phyloP scores from a whole-genome alignment of 2,329 filamentous ascomycete species.

The Xylaria sp. region DNA sequence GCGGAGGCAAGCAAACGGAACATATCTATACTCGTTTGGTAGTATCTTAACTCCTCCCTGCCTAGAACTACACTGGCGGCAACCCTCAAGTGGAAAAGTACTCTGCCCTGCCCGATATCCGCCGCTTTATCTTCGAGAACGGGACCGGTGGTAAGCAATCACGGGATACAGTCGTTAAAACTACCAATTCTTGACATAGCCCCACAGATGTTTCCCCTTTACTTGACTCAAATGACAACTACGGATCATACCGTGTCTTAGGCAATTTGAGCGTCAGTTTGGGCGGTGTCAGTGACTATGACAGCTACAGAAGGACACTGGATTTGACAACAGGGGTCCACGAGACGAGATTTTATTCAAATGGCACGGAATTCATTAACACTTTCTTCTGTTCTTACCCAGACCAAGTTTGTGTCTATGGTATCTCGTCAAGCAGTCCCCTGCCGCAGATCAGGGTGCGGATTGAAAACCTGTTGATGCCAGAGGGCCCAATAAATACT shows the following conservation, averaged over 20 bases:
- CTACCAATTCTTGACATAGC: slow-evolving; percentile 3
- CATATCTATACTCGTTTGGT: slow-evolving; percentile 1
- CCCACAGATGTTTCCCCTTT: slow-evolving; percentile 40
- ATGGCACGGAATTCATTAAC: slow-evolving; percentile 36
- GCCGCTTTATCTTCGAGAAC: slow-evolving; percentile 51
- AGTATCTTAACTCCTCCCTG: not conserved
- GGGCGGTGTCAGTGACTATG: slow-evolving; percentile 32
- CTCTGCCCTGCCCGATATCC: slow-evolving; percentile 43
- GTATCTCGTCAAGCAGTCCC: slow-evolving; percentile 18
- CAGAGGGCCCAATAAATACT: slow-evolving; percentile 31
- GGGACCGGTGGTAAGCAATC: slow-evolving; percentile 46
- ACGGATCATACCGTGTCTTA: slow-evolving; percentile 50
- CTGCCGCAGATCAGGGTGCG: slow-evolving; percentile 46
- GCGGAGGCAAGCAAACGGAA: slow-evolving; percentile 34
- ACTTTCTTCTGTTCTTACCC: slow-evolving; percentile 49
- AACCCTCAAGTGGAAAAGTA: slow-evolving; percentile 44
- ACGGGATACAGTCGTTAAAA: not conserved
- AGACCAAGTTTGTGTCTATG: slow-evolving; percentile 40
- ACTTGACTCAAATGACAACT: slow-evolving; percentile 43
- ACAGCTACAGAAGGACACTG: slow-evolving; percentile 45
- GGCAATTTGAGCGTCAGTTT: slow-evolving; percentile 49
- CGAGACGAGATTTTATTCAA: slow-evolving; percentile 40
- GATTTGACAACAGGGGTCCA: slow-evolving; percentile 48
- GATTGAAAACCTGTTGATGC: slow-evolving; percentile 46
- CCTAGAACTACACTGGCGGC: slow-evolving; percentile 48